These are phyloP conservation scores for Musa acuminata DNA, from an alignment of 176 grass and related monocot genomes.

Conservation along the genomic window DNA sequence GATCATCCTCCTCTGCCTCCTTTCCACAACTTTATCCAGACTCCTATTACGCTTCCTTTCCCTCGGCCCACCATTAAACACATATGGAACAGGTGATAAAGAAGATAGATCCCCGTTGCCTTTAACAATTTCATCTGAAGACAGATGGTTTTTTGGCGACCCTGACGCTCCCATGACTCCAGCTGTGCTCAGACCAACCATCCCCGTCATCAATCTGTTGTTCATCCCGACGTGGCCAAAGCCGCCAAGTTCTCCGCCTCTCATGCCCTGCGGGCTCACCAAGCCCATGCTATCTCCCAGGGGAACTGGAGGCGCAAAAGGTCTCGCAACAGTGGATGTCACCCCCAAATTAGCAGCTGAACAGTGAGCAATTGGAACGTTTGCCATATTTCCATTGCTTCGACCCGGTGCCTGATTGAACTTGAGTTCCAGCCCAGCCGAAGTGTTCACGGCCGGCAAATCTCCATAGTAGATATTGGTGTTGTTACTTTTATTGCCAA, in stretches of 20 bases:
- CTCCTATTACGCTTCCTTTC: constrained; percentile 37
- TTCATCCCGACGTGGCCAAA: neutral
- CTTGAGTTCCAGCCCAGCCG: neutral
- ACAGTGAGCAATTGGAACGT: neutral
- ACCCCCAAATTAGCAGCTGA: neutral
- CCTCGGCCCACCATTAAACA: constrained; percentile 23
- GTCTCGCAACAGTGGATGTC: neutral
- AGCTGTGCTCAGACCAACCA: neutral
- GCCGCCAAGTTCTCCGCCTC: neutral
- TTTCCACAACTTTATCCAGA: constrained; percentile 45
- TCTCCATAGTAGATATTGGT: neutral
- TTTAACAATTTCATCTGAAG: neutral
- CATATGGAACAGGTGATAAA: neutral
- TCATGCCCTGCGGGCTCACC: neutral
- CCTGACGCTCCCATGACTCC: neutral
- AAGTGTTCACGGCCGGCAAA: no score
- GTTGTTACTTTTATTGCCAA: neutral
- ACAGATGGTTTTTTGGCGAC: neutral
- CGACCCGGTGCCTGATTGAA: neutral
- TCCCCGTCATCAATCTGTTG: neutral
- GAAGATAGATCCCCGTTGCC: neutral
- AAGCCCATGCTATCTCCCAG: neutral
- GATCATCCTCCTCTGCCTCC: neutral
- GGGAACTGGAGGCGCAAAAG: neutral
- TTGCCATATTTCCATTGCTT: neutral